Base-by-base conservation (phyloP, 768 basidiomycete genomes). In the Albatrellus ellisii region DNA sequence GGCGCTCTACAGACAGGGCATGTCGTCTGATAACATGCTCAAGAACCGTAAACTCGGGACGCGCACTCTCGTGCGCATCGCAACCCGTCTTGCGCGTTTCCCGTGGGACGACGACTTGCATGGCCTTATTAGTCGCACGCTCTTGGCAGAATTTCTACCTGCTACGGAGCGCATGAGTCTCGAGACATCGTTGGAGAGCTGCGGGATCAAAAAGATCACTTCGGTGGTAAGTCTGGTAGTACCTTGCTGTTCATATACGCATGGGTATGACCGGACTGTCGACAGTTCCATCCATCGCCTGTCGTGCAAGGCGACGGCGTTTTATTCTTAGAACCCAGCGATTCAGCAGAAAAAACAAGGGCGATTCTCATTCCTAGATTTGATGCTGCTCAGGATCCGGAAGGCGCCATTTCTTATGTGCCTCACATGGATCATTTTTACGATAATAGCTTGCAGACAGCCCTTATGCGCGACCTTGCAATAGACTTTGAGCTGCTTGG, bases 371-470 rank as follows among this genome's bases (percentile, higher is more conserved):
- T 81, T 22, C 70, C 72, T 2, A 51, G 62, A 4, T 79, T 79
- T 53, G 62, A 75, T 35, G 44, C 62, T 14, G 45, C 58, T 2
- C 59, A 69, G 45, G 77, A 81, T 49, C 61, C 63, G 4, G 69
- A 70, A 27, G 77, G 78, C 11, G 66, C 62, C 9, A 65, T 66
- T 1, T 74, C 75, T 2, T 69, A 73, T 56, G 66, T 81, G 1
- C 78, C 78, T 12, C 66, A 77, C 47, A 78, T 79, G 76, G 74
- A 75, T 42, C 70, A 77, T 47, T 81, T 78, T 56, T 78, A 79
- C 49, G 73, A 81, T 47, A 81, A 81, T 48, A 76, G 74, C 46
- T 52, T 79, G 42, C 78, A 81, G 55, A 75, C 74, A 4, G 75
- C 73, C 8, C 55, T 77, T 32, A 79, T 81, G 77, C 64, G 72